Conservation (phyloP, 1,139 yeast species). For the Saccharomycopsis phalli region DNA sequence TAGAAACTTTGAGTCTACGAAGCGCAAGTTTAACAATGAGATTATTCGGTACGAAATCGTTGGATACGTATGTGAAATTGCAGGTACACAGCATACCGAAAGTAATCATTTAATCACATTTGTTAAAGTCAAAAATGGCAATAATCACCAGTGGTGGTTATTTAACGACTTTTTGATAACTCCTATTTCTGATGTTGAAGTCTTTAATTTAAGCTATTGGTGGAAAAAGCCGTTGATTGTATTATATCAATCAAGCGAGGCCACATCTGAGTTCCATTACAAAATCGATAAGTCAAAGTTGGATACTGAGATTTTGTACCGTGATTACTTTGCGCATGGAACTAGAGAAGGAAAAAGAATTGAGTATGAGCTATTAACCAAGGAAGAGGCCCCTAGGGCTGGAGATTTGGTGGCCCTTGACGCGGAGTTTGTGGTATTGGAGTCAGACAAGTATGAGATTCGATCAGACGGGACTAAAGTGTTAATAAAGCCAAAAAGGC, state of each 20-base stretch:
- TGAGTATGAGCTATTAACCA: conserved; percentile 59
- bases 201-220: conserved; percentile 52
- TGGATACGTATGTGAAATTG: conserved; percentile 64
- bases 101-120: conserved; percentile 48
- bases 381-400: conserved; percentile 58
- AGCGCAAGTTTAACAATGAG: conserved; percentile 20
- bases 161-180: conserved; percentile 92
- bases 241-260: conserved; percentile 47
- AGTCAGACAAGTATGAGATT: conserved; percentile 75
- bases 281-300: conserved; percentile 37
- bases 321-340: conserved; percentile 71
- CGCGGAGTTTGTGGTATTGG: conserved; percentile 87
- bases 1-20: conserved; percentile 3
- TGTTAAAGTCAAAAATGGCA: conserved; percentile 37
- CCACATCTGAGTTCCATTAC: conserved; percentile 29
- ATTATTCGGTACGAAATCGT: conserved; percentile 45
- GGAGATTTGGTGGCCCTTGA: conserved; percentile 87
- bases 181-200: conserved; percentile 54
- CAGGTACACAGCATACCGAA: conserved; percentile 38
- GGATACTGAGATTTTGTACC: conserved; percentile 57
- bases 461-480: conserved; percentile 60
- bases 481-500: conserved; percentile 63
- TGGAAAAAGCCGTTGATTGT: conserved; percentile 84
- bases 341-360: conserved; percentile 48
- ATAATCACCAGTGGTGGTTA: conserved; percentile 51